Evolutionary conservation across 352 stramenopile genomes (phyloP), one percentile per base, ranked within the genome.

Genomic region (Phytophthora agathidicida): DNA sequence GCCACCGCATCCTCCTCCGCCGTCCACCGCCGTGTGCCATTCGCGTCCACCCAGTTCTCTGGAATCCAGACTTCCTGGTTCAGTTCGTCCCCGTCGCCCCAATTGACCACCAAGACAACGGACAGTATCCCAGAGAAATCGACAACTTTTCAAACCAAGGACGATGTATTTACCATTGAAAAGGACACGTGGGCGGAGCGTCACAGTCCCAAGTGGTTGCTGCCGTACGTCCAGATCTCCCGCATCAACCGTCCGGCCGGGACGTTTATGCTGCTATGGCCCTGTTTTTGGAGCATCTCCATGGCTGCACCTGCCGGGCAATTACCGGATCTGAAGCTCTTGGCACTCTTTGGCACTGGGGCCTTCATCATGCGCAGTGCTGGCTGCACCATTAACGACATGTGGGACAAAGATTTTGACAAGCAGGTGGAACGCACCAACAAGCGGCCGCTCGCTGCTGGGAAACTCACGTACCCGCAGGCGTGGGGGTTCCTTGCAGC

Each of bases 381-480:
- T 16, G 98, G 98, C 4, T 99, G 98, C 77, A 99, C 96, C 31
- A 99, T 99, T 71, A 99, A 99, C 72, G 98, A 99, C 75, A 98
- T 99, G 83, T 99, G 96, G 96, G 98, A 99, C 88, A 86, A 90
- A 49, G 87, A 99, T 57, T 96, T 98, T 75, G 98, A 99, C 81
- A 90, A 88, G 55, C 68, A 96, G 33, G 98, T 99, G 14, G 82
- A 93, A 60, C 86, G 98, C 19, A 99, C 97, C 2, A 97, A 96
- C 57, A 75, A 89, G 65, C 83, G 98, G 10, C 98, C 98, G 5
- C 73, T 99, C 13, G 97, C 97, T 4, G 86, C 87, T 0, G 96
- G 96, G 3, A 77, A 86, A 27, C 57, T 99, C 19, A 96, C 85
- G 7, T 90, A 94, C 52, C 68, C 57, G 4, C 91, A 99, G 60